A percentile compares a stretch with the other conserved stretches of the same genome.
phyloP scores from a whole-genome alignment of 345 rosid genomes.

The Gossypium ekmanianum region DNA sequence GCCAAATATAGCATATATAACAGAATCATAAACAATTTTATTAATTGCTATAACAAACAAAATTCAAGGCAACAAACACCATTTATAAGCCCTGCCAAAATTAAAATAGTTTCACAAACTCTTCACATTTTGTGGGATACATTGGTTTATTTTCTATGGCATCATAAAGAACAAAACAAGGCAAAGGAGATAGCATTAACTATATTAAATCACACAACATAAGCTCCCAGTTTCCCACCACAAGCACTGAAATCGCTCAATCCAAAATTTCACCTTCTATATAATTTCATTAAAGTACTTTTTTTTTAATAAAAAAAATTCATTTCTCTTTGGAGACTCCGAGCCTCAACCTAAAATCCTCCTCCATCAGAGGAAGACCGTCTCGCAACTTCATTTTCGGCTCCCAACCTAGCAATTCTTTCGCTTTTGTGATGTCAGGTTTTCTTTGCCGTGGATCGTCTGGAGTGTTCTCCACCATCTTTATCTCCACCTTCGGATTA shows the following conservation, averaged over 20 bases:
- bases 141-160: conserved; percentile 8
- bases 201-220: neutral
- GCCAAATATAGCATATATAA: neutral
- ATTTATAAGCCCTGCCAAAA: neutral
- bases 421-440: conserved; percentile 82
- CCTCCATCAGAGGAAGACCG: conserved; percentile 91
- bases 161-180: neutral
- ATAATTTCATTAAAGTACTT: neutral
- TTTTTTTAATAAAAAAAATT: too few species aligned
- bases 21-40: neutral
- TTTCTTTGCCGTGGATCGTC: conserved; percentile 93
- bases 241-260: neutral
- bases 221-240: neutral
- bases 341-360: conserved; percentile 75
- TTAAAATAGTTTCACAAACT: neutral
- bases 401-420: conserved; percentile 87
- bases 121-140: neutral
- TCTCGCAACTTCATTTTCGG: conserved; percentile 78
- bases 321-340: conserved; percentile 42
- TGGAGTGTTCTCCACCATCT: conserved; percentile 85
- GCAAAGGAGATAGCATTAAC: neutral
- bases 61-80: neutral
- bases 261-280: neutral
- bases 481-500: conserved; percentile 70
- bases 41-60: conserved; percentile 7